Percentiles rank a stretch among this genome's conserved stretches.
These are phyloP conservation scores for Aspergillus nomiae DNA, from an alignment of 2,329 filamentous ascomycete species.

Conservation along the genomic window DNA sequence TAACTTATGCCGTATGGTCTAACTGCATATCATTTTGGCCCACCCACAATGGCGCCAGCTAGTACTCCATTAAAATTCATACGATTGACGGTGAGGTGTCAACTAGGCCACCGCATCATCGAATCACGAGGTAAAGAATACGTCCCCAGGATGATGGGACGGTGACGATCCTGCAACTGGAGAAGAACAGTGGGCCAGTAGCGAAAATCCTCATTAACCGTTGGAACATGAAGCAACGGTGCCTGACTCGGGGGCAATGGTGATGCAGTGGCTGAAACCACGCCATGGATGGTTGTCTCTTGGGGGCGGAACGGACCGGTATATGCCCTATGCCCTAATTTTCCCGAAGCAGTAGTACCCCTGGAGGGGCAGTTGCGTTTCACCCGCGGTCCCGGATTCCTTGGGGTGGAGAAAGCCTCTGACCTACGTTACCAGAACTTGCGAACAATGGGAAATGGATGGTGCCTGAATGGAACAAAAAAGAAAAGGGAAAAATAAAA, in stretches of 20 bases:
- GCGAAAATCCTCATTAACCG: constrained; percentile 8
- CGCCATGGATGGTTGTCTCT: neutral
- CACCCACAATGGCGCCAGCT: neutral
- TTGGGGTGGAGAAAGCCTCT: neutral
- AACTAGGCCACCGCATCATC: neutral
- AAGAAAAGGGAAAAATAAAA: neutral
- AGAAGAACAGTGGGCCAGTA: constrained; percentile 12
- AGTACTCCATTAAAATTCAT: neutral
- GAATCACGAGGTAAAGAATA: neutral
- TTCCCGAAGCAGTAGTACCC: neutral
- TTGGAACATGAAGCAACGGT: constrained; percentile 17
- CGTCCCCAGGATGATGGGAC: neutral
- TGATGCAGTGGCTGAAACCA: constrained; percentile 23
- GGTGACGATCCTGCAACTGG: neutral
- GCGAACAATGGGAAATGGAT: neutral
- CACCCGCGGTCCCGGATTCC: neutral
- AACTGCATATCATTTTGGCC: neutral
- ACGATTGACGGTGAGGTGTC: neutral
- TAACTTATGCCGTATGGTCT: neutral
- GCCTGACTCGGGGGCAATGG: constrained; percentile 18
- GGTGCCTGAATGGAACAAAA: neutral
- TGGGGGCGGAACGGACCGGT: constrained; percentile 8
- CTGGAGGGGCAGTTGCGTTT: constrained; percentile 1
- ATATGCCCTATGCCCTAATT: constrained; percentile 31
- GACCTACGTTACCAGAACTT: neutral